Evolutionary conservation across 768 basidiomycete species (phyloP), one percentile per base, ranked within the genome.

Genomic region (Leucogyrophana mollusca): DNA sequence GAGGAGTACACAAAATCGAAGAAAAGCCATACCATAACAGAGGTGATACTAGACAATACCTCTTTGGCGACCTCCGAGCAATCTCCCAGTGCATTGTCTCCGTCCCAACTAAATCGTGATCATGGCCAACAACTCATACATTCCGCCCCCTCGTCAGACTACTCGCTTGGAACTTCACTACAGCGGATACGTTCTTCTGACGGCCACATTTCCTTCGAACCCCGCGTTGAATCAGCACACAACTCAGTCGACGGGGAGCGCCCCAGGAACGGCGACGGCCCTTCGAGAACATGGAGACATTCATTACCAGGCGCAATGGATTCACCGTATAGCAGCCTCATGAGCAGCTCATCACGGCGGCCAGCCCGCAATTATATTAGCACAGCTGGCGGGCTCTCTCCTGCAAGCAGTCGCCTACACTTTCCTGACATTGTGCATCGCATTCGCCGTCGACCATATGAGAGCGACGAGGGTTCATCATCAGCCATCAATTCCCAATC

Each of bases 1-100:
- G 84, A 89, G 60, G 81, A 87, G 59, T 87, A 80, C 55, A 47
- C 75, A 17, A 76, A 73, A 51, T 67, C 72, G 4, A 73, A 71
- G 44, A 71, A 58, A 40, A 46, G 54, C 24, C 9, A 30, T 25
- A n/a, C 51, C 16, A 54, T 50, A 35, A 53, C 48, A 21, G 49
- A 48, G 41, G 43, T 25, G 21, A 46, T 47, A 20, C 58, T 52
- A 5, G 56, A 53, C 23, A 42, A 47, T 11, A 23, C 36, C 46
- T 46, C 41, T 5, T 49, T 43, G 27, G 25, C 11, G n/a, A 27
- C 50, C 1, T 58, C 52, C n/a, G n/a, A n/a, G n/a, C n/a, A n/a
- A n/a, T n/a, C n/a, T 36, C 55, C 58, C 3, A 35, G 53, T 16
- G 55, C 49, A 32, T 52, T 45, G 1, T 38, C 55, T 7, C 22